phyloP scores from a whole-genome alignment of 2,329 filamentous ascomycete species.

The Penicillium sp. region DNA sequence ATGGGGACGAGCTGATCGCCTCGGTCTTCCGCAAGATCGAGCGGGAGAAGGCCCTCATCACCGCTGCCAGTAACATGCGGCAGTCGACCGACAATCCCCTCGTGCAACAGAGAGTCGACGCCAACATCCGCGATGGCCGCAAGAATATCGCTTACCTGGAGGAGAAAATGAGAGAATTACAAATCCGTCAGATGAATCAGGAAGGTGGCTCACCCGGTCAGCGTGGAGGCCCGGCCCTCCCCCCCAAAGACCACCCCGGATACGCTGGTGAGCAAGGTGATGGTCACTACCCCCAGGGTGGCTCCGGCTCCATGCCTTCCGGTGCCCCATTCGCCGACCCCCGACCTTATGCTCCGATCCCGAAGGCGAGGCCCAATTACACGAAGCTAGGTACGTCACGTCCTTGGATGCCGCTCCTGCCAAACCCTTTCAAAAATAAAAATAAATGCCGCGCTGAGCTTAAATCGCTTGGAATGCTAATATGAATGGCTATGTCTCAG shows the following conservation, averaged over 20 bases:
- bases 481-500: constrained; percentile 49
- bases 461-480: constrained; percentile 24
- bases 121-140: constrained; percentile 88
- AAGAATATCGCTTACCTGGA: constrained; percentile 96
- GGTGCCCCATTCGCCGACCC: constrained; percentile 75
- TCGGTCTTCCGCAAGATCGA: constrained; percentile 97
- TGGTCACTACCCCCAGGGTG: constrained; percentile 57
- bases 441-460: not conserved
- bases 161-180: constrained; percentile 83
- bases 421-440: not conserved
- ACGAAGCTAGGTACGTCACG: constrained; percentile 83
- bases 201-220: constrained; percentile 48
- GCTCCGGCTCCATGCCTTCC: constrained; percentile 75
- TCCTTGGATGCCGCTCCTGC: constrained; percentile 9
- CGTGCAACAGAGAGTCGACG: constrained; percentile 86
- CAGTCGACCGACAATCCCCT: constrained; percentile 91
- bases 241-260: constrained; percentile 67
- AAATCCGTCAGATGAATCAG: constrained; percentile 72
- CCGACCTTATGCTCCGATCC: constrained; percentile 64
- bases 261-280: constrained; percentile 57
- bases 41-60: constrained; percentile 92
- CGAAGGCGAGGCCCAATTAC: constrained; percentile 82
- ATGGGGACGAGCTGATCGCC: constrained; percentile 63
- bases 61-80: constrained; percentile 90
- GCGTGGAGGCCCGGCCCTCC: constrained; percentile 56